phyloP scores from a whole-genome alignment of 1,284 basidiomycete species.

The Clitocybe nebularis region DNA sequence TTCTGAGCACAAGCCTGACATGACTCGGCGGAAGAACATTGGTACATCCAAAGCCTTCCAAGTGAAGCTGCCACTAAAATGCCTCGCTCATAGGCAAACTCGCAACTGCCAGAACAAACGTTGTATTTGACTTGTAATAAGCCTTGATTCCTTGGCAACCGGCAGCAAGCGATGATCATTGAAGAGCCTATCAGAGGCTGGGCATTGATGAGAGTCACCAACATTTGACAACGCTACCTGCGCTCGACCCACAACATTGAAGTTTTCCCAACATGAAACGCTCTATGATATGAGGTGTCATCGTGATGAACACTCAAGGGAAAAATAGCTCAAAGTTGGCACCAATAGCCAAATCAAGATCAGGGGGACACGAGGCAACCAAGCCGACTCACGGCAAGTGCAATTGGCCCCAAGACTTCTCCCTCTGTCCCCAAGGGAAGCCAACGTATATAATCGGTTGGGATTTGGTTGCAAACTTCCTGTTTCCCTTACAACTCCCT shows the following conservation, averaged over 20 bases:
- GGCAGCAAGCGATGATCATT: too few species aligned
- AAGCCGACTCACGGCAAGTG: slow-evolving; percentile 5
- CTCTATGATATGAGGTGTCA: not conserved
- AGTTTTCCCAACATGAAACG: slow-evolving; percentile 1
- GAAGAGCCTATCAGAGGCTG: not conserved
- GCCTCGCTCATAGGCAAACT: too few species aligned
- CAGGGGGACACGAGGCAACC: slow-evolving; percentile 9
- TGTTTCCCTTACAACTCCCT: slow-evolving; percentile 9
- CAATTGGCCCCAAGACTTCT: slow-evolving; percentile 12
- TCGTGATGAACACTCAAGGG: not conserved
- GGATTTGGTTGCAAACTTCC: too few species aligned
- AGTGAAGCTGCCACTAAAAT: too few species aligned
- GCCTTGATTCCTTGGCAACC: slow-evolving; percentile 1
- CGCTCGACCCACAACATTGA: not conserved
- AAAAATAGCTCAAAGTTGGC: not conserved
- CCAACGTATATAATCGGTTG: not conserved
- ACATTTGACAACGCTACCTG: not conserved
- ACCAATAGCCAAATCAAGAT: slow-evolving; percentile 5
- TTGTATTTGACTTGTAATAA: not conserved
- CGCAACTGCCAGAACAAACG: too few species aligned
- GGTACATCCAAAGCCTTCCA: too few species aligned
- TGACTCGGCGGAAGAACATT: too few species aligned
- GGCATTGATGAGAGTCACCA: not conserved
- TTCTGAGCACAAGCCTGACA: too few species aligned
- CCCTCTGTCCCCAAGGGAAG: slow-evolving; percentile 1